Percentiles rank a stretch among this genome's conserved stretches.
These are phyloP conservation scores for Talinum fruticosum DNA, from an alignment of 148 eudicot genomes.

Conservation along the genomic window DNA sequence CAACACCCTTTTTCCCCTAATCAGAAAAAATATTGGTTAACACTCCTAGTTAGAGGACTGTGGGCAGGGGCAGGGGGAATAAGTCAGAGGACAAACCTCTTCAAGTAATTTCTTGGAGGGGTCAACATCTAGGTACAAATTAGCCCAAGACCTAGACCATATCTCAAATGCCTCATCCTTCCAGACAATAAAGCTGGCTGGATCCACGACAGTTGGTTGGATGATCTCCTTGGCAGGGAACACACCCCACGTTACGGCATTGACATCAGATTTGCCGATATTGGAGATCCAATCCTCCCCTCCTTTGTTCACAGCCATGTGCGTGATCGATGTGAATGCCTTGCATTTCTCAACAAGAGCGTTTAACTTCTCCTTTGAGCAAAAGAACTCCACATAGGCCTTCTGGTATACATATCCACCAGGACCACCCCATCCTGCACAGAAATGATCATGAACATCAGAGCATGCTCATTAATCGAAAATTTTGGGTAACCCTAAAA, in stretches of 20 bases:
- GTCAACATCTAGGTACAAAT: constrained; percentile 65
- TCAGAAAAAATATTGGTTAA: no score
- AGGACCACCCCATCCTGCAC: constrained; percentile 89
- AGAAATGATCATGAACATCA: background rate
- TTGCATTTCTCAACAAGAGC: constrained; percentile 74
- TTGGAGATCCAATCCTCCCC: constrained; percentile 64
- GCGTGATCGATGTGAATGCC: constrained; percentile 53
- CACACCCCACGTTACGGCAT: constrained; percentile 95
- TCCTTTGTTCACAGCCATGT: constrained; percentile 78
- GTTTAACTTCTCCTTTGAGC: constrained; percentile 70
- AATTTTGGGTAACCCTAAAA: background rate
- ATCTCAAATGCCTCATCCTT: constrained; percentile 92
- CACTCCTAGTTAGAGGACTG: no score
- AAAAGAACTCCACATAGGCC: constrained; percentile 87
- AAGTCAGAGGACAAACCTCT: constrained; percentile 41
- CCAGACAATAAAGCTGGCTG: constrained; percentile 84
- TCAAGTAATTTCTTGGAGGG: constrained; percentile 65
- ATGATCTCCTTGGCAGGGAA: constrained; percentile 90
- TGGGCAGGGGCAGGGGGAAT: background rate
- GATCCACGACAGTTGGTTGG: constrained; percentile 92
- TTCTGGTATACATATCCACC: constrained; percentile 94
- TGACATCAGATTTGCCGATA: constrained; percentile 48
- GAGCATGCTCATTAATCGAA: background rate
- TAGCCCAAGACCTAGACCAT: constrained; percentile 91
- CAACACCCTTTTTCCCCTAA: no score